Conservation (phyloP, 2,329 filamentous ascomycete species). For the Raffaelea arxii region DNA sequence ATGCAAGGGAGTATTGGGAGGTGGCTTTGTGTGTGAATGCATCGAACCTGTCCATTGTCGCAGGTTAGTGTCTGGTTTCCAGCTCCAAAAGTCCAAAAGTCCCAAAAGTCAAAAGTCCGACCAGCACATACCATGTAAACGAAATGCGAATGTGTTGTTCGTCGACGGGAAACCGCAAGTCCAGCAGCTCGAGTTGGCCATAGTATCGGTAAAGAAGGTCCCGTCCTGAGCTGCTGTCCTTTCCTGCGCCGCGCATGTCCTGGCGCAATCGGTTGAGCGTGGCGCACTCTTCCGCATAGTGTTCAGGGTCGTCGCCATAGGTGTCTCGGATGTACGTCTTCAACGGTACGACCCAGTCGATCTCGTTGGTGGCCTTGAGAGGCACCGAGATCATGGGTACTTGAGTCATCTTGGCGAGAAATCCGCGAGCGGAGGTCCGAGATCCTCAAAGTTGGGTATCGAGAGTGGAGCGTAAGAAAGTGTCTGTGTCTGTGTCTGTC, state of each 20-base stretch:
- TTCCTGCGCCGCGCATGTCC: constrained; percentile 96
- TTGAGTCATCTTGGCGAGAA: constrained; percentile 53
- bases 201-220: constrained; percentile 97
- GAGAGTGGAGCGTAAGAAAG: too few species aligned
- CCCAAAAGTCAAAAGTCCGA: background rate
- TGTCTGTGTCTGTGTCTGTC: too few species aligned
- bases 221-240: constrained; percentile 87
- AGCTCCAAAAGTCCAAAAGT: background rate
- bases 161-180: constrained; percentile 91
- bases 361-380: constrained; percentile 90
- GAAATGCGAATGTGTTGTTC: constrained; percentile 99
- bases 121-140: constrained; percentile 72
- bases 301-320: constrained; percentile 93
- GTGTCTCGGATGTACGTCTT: constrained; percentile 89
- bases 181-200: constrained; percentile 87
- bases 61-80: background rate
- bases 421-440: background rate
- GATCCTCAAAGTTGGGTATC: too few species aligned
- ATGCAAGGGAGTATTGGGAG: constrained; percentile 89
- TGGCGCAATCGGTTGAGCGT: constrained; percentile 91
- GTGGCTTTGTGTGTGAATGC: constrained; percentile 99
- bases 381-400: constrained; percentile 93
- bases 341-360: constrained; percentile 90
- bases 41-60: constrained; percentile 62
- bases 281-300: constrained; percentile 89